Percentiles rank a stretch among this genome's conserved stretches.
These are phyloP conservation scores for Nematocida ironsii DNA, from an alignment of 371 early-diverging fungal genomes.

Conservation along the genomic window DNA sequence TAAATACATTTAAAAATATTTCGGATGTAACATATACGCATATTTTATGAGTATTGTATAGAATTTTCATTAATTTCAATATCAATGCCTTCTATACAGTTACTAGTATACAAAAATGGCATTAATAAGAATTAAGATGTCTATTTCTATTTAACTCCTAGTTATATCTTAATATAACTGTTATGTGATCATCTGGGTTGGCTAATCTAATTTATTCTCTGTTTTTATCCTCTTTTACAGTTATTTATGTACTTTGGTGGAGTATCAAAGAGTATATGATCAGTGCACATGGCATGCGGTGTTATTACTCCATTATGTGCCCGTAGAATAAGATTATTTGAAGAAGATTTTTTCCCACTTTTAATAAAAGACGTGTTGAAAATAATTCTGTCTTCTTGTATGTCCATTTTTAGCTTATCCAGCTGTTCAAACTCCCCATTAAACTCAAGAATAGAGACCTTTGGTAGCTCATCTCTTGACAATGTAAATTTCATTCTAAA, in stretches of 20 bases:
- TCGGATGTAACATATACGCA: too few species aligned
- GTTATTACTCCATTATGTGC: background rate
- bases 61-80: too few species aligned
- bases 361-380: conserved; percentile 19
- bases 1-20: too few species aligned
- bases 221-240: background rate
- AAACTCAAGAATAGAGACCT: conserved; percentile 24
- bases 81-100: too few species aligned
- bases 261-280: background rate
- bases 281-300: background rate
- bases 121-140: too few species aligned
- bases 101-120: too few species aligned
- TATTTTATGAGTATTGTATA: too few species aligned
- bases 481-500: conserved; percentile 22
- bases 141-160: too few species aligned
- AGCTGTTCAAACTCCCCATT: conserved; percentile 40
- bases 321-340: conserved; percentile 4
- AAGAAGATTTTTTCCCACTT: background rate
- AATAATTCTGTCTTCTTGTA: background rate
- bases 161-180: too few species aligned
- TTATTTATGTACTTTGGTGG: conserved; percentile 4
- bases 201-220: too few species aligned
- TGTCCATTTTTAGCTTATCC: conserved; percentile 19
- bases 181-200: too few species aligned
- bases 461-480: background rate